These are phyloP conservation scores for Singerocomus rubriflavus DNA, from an alignment of 1,284 basidiomycete species.

Conservation along the genomic window DNA sequence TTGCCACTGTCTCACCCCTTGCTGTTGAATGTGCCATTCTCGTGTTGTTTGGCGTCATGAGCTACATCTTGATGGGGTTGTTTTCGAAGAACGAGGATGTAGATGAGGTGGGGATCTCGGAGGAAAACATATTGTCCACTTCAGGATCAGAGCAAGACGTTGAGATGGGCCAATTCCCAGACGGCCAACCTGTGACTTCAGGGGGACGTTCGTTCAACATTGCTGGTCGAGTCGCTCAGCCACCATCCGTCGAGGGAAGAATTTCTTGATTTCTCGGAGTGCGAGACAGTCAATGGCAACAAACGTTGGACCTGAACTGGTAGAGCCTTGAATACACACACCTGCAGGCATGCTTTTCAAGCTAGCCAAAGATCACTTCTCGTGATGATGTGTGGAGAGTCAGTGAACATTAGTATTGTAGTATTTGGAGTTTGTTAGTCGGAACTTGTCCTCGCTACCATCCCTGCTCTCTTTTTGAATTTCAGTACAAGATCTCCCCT, in stretches of 20 bases:
- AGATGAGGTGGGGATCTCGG: neutral
- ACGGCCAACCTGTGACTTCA: too few relatives aligned
- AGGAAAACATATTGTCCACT: neutral
- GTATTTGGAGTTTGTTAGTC: neutral
- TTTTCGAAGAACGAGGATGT: neutral
- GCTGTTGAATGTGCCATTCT: constrained; percentile 9
- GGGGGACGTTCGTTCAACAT: too few relatives aligned
- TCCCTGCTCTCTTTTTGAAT: neutral
- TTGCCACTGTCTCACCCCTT: neutral
- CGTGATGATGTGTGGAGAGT: neutral
- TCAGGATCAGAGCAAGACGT: too few relatives aligned
- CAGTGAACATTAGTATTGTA: neutral
- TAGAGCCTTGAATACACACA: neutral
- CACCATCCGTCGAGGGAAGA: too few relatives aligned
- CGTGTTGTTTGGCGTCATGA: constrained; percentile 2
- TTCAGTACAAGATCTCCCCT: too few relatives aligned
- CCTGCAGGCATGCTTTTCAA: neutral
- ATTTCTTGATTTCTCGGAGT: too few relatives aligned
- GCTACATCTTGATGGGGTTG: neutral
- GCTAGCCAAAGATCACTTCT: neutral
- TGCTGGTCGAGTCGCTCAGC: too few relatives aligned
- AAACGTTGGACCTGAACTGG: too few relatives aligned
- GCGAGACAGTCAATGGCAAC: too few relatives aligned
- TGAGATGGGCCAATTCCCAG: too few relatives aligned
- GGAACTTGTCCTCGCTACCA: neutral